phyloP scores from a whole-genome alignment of 768 basidiomycete species.

The Mycena amicta region DNA sequence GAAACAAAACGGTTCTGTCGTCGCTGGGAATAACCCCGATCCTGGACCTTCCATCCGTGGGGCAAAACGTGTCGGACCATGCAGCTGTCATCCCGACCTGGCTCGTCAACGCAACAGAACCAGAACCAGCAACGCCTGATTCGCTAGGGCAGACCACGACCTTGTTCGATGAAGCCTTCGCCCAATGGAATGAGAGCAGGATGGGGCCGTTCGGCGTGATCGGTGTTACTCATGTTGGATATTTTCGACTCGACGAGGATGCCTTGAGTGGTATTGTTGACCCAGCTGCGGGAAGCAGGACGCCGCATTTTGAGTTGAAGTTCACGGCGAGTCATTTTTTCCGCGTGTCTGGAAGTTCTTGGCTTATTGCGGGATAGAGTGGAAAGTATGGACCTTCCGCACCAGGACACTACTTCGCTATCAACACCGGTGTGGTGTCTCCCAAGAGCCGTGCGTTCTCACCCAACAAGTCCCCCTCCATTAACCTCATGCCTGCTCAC shows the following conservation, averaged over 20 bases:
- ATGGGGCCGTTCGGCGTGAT: conserved; percentile 29
- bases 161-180: conserved; percentile 11
- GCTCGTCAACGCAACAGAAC: conserved; percentile 24
- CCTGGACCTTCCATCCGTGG: conserved; percentile 29
- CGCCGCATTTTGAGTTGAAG: conserved; percentile 29
- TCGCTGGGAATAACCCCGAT: conserved; percentile 19
- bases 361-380: too few relatives aligned
- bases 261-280: conserved; percentile 18
- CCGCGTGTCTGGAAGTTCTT: too few relatives aligned
- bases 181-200: conserved; percentile 25
- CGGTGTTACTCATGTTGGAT: conserved; percentile 21
- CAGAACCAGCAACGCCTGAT: conserved; percentile 19
- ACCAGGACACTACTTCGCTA: too few relatives aligned
- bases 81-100: conserved; percentile 23
- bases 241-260: conserved; percentile 21
- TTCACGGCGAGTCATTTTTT: too few relatives aligned
- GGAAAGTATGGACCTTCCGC: too few relatives aligned
- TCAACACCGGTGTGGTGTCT: conserved; percentile 14
- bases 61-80: conserved; percentile 32
- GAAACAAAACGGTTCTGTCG: conserved; percentile 23
- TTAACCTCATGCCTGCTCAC: too few relatives aligned
- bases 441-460: conserved; percentile 11
- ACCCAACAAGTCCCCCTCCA: too few relatives aligned
- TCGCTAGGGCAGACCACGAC: conserved; percentile 24
- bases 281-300: conserved; percentile 28